phyloP scores from a whole-genome alignment of 768 basidiomycete genomes.

The Phaffia tasmanica region DNA sequence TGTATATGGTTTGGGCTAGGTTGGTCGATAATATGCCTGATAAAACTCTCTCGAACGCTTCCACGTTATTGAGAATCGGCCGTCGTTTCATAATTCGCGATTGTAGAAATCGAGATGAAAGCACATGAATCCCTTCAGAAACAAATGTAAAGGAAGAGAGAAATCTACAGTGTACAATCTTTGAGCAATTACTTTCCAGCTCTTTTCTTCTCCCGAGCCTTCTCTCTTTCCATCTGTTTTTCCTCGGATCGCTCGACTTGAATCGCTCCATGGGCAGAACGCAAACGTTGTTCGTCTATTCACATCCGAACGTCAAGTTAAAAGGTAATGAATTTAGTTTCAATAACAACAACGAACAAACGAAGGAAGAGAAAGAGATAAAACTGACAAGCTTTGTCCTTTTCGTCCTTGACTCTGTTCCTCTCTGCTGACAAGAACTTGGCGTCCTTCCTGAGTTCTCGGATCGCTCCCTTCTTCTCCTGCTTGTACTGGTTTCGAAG shows the following conservation, averaged over 20 bases:
- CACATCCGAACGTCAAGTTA: not conserved
- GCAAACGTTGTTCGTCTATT: constrained; percentile 47
- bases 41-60: no score
- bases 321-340: not conserved
- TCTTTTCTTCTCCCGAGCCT: constrained; percentile 61
- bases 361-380: not conserved
- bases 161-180: no score
- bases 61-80: no score
- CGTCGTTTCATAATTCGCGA: no score
- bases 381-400: constrained; percentile 51
- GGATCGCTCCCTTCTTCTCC: constrained; percentile 90
- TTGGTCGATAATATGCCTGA: no score
- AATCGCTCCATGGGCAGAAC: constrained; percentile 40
- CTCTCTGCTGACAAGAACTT: constrained; percentile 82
- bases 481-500: constrained; percentile 81
- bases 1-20: no score
- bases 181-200: constrained; percentile 46
- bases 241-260: constrained; percentile 84
- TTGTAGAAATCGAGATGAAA: no score
- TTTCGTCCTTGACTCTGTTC: constrained; percentile 69
- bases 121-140: no score
- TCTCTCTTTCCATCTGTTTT: constrained; percentile 80
- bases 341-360: not conserved
- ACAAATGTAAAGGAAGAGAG: no score
- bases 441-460: constrained; percentile 91